Conservation (phyloP, 768 basidiomycete genomes). For the Suillus occidentalis region DNA sequence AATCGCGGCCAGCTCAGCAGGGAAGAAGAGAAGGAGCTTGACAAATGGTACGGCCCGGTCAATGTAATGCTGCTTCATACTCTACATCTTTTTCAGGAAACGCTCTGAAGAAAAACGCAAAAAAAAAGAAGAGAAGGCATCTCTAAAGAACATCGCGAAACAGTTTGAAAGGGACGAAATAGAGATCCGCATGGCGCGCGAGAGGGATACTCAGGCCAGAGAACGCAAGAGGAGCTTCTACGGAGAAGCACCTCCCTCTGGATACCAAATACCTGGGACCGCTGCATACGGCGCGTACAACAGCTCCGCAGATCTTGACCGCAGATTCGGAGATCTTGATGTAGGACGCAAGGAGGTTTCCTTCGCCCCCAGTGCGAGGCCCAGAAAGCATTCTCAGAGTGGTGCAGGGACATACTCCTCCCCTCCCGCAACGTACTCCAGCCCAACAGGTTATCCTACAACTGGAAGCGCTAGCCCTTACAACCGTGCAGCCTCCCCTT, state of each 20-base stretch:
- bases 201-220: constrained; percentile 48
- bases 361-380: constrained; percentile 29
- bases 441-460: constrained; percentile 30
- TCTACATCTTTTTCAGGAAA: constrained; percentile 37
- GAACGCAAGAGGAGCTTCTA: constrained; percentile 60
- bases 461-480: constrained; percentile 22
- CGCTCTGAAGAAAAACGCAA: constrained; percentile 50
- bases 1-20: constrained; percentile 41
- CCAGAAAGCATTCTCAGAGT: constrained; percentile 46
- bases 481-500: constrained; percentile 37
- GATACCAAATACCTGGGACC: constrained; percentile 25
- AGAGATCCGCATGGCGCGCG: constrained; percentile 58
- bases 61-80: neutral
- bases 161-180: constrained; percentile 46
- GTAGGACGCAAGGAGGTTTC: constrained; percentile 33
- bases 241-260: constrained; percentile 32
- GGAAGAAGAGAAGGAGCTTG: constrained; percentile 41
- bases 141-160: constrained; percentile 38
- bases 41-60: constrained; percentile 42
- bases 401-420: constrained; percentile 30
- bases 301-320: constrained; percentile 35
- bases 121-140: constrained; percentile 49
- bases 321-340: constrained; percentile 36
- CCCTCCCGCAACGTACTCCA: constrained; percentile 28
- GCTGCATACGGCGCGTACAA: constrained; percentile 24